These are phyloP conservation scores for Dipteronia sinensis DNA, from an alignment of 345 rosid species.

Conservation along the genomic window DNA sequence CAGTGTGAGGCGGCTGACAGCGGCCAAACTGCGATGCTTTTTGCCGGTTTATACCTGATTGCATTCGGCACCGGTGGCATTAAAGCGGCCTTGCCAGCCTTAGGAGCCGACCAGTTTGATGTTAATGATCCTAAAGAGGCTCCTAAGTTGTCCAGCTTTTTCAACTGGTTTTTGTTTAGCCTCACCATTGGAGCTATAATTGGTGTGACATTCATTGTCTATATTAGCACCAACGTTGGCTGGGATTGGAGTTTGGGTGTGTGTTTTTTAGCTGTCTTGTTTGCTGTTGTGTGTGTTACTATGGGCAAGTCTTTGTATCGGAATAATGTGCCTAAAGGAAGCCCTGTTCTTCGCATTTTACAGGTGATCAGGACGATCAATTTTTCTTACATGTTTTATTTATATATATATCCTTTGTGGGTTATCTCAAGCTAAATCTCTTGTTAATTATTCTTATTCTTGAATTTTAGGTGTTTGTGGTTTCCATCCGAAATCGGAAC, in stretches of 20 bases:
- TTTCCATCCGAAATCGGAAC: constrained; percentile 39
- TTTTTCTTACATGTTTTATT: neutral
- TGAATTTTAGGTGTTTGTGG: constrained; percentile 45
- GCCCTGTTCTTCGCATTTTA: constrained; percentile 45
- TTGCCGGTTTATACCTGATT: constrained; percentile 51
- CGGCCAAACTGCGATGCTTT: constrained; percentile 41
- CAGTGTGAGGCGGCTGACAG: constrained; percentile 41
- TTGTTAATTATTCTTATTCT: neutral
- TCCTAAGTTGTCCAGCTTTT: constrained; percentile 47
- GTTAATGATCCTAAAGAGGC: constrained; percentile 48
- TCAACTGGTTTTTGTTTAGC: constrained; percentile 71
- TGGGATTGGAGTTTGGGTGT: constrained; percentile 60
- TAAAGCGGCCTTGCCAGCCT: constrained; percentile 52
- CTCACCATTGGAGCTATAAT: constrained; percentile 43
- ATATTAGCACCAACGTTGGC: constrained; percentile 52
- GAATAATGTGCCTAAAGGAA: constrained; percentile 44
- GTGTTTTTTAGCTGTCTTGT: constrained; percentile 33
- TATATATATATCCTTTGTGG: neutral
- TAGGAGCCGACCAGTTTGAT: constrained; percentile 73
- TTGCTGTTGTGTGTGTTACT: constrained; percentile 30
- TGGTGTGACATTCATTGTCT: constrained; percentile 55
- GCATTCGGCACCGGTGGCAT: constrained; percentile 60
- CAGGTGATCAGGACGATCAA: constrained; percentile 35
- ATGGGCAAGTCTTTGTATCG: constrained; percentile 63
- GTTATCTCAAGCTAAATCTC: neutral